These are phyloP conservation scores for Solanum paucissectum DNA, from an alignment of 257 asterid species.

Conservation along the genomic window DNA sequence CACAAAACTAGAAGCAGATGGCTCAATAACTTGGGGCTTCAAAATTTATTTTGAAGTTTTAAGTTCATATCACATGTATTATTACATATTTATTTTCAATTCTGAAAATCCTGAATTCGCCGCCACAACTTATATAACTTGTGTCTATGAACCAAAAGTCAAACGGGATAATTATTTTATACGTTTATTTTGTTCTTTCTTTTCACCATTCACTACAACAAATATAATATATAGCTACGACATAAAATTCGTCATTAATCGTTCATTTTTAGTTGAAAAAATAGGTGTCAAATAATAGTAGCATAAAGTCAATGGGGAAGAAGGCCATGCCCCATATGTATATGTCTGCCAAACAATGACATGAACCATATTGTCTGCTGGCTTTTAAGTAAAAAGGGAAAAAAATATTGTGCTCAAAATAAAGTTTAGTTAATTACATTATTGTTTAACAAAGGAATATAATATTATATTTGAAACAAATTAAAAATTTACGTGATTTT, in stretches of 20 bases:
- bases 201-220: neutral
- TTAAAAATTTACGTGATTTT: neutral
- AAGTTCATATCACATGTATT: neutral
- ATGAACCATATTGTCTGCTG: neutral
- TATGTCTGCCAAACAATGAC: neutral
- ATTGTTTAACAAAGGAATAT: neutral
- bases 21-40: neutral
- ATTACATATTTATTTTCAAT: no score
- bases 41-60: no score
- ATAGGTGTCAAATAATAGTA: neutral
- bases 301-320: neutral
- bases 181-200: neutral
- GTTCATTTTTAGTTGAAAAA: neutral
- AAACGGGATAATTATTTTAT: neutral
- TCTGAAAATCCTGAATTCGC: accelerated
- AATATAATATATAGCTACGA: no score
- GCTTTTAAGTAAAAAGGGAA: neutral
- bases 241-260: no score
- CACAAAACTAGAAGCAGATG: neutral
- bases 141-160: neutral
- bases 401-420: neutral
- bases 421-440: neutral
- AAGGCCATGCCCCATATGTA: neutral
- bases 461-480: neutral
- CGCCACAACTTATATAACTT: no score